Percentiles rank a stretch among this genome's conserved stretches.
Conservation (phyloP, 106 monocot species). For the Phalaenopsis equestris region DNA sequence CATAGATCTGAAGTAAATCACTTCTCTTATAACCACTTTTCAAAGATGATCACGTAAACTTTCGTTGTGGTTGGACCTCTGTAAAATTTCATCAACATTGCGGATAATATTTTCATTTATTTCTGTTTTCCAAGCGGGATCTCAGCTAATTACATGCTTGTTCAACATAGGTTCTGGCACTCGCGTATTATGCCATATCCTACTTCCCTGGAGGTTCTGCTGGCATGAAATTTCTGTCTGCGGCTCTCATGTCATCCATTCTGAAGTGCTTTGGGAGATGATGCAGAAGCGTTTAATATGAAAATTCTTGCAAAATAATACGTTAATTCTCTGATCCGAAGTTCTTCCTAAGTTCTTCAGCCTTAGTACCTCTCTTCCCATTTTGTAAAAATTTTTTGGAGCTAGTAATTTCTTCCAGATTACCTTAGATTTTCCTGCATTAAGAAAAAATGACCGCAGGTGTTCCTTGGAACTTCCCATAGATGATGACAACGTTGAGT, state of each 20-base stretch:
- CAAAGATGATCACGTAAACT: too few species aligned
- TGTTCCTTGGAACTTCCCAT: background rate
- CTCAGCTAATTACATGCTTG: background rate
- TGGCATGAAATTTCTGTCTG: conserved; percentile 68
- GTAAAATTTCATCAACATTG: background rate
- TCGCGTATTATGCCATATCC: conserved; percentile 64
- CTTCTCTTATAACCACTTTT: too few species aligned
- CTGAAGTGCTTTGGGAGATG: conserved; percentile 67
- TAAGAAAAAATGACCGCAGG: background rate
- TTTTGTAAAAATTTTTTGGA: too few species aligned
- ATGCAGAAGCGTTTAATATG: conserved; percentile 6
- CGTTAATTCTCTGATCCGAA: background rate
- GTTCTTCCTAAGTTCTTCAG: too few species aligned
- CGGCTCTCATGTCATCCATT: conserved; percentile 46
- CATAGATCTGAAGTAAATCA: too few species aligned
- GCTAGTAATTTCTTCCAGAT: background rate
- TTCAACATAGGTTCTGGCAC: conserved; percentile 52
- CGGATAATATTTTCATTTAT: background rate
- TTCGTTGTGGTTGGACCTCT: background rate
- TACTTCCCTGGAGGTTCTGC: conserved; percentile 81
- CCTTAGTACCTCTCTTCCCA: too few species aligned
- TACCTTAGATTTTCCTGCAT: background rate
- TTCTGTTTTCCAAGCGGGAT: background rate
- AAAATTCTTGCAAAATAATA: background rate
- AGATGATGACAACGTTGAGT: background rate